Conservation (phyloP, 352 stramenopile species). For the Poterioochromonas sp. region DNA sequence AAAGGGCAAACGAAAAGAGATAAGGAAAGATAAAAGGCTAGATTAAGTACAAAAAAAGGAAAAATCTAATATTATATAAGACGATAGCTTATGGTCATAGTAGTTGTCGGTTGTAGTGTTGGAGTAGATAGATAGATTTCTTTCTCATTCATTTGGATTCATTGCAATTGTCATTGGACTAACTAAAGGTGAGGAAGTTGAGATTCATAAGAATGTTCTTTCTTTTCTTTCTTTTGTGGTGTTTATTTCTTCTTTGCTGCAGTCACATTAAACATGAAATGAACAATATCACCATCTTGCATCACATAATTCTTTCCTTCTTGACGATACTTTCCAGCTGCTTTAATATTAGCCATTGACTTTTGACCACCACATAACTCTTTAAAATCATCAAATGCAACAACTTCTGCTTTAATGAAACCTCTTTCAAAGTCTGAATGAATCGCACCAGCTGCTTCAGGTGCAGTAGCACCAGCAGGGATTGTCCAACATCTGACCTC, state of each 20-base stretch:
- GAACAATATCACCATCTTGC: slow-evolving; percentile 76
- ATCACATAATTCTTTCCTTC: slow-evolving; percentile 79
- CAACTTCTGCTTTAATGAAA: slow-evolving; percentile 90
- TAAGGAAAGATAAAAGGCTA: no score
- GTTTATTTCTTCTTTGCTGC: slow-evolving; percentile 71
- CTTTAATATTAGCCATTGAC: slow-evolving; percentile 53
- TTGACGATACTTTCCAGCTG: slow-evolving; percentile 71
- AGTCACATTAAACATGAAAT: slow-evolving; percentile 79
- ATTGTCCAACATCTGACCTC: slow-evolving; percentile 99
- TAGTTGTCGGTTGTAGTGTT: no score
- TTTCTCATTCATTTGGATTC: no score
- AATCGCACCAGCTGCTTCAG: slow-evolving; percentile 95
- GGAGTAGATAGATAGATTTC: no score
- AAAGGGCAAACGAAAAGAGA: no score
- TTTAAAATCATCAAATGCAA: slow-evolving; percentile 77
- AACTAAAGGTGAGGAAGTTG: no score
- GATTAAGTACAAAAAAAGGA: no score
- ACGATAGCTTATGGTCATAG: no score
- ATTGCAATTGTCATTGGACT: no score
- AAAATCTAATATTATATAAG: no score
- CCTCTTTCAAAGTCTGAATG: slow-evolving; percentile 98
- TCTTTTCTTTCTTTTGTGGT: no score
- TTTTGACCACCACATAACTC: slow-evolving; percentile 51
- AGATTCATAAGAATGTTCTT: no score
- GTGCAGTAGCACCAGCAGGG: slow-evolving; percentile 86